phyloP scores from a whole-genome alignment of 2,329 filamentous ascomycete species.

The Hirsutella minnesotensis region DNA sequence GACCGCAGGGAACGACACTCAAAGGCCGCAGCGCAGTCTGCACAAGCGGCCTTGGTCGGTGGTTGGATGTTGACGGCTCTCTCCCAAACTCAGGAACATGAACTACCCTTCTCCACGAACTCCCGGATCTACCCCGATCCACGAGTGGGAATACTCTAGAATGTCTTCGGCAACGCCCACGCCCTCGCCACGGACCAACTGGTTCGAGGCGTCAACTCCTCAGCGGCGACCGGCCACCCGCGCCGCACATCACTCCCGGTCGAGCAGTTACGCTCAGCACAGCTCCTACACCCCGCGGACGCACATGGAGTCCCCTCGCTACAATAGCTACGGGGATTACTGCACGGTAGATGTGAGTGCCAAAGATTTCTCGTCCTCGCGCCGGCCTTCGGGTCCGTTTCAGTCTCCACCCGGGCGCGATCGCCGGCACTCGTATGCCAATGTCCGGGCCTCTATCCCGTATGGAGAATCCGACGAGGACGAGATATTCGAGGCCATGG shows the following conservation, averaged over 20 bases:
- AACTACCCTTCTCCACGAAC: slow-evolving; percentile 27
- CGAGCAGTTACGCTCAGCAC: slow-evolving; percentile 25
- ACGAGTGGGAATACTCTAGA: slow-evolving; percentile 40
- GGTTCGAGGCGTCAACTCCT: slow-evolving; percentile 34
- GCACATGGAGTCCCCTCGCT: slow-evolving; percentile 45
- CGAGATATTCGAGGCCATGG: slow-evolving; percentile 43
- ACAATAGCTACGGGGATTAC: slow-evolving; percentile 51
- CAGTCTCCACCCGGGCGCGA: slow-evolving; percentile 30
- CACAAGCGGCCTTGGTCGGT: neutral
- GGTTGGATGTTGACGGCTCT: neutral
- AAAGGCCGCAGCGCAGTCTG: neutral
- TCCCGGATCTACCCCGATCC: slow-evolving; percentile 34
- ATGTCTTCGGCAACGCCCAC: slow-evolving; percentile 44
- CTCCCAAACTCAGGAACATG: slow-evolving; percentile 13
- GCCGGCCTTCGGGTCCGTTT: slow-evolving; percentile 23
- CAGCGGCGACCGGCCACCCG: slow-evolving; percentile 40
- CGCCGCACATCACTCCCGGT: slow-evolving; percentile 23
- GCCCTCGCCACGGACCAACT: slow-evolving; percentile 42
- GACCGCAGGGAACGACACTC: too few species aligned
- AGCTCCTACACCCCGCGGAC: slow-evolving; percentile 29
- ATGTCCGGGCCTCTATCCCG: slow-evolving; percentile 45
- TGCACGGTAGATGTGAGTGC: slow-evolving; percentile 56
- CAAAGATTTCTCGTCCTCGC: slow-evolving; percentile 36
- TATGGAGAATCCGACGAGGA: slow-evolving; percentile 55
- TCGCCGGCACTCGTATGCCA: slow-evolving; percentile 44